Conservation (phyloP, 2,329 filamentous ascomycete species). For the Trichophyton equinum region DNA sequence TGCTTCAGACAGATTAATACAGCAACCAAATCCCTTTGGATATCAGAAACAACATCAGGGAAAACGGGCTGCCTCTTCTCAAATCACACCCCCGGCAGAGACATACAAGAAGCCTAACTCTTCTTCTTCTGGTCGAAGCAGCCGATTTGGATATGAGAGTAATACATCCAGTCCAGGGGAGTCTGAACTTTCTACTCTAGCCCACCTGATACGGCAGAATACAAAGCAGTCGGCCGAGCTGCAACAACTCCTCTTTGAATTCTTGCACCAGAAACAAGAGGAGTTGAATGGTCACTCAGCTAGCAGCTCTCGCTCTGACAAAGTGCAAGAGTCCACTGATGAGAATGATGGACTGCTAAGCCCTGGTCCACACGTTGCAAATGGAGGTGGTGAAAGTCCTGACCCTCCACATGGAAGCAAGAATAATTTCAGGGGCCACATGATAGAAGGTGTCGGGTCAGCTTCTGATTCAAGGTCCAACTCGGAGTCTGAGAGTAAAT, state of each 20-base stretch:
- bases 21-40: not conserved
- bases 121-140: not conserved
- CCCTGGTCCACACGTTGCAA: constrained; percentile 8
- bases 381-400: constrained; percentile 14
- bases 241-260: constrained; percentile 1
- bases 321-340: not conserved
- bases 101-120: not conserved
- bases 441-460: constrained; percentile 11
- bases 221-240: constrained; percentile 10
- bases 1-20: not conserved
- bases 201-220: constrained; percentile 10
- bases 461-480: not conserved
- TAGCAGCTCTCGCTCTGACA: not conserved
- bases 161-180: not conserved
- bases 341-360: not conserved
- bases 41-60: not conserved
- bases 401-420: constrained; percentile 10
- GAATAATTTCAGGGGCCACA: constrained; percentile 12
- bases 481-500: not conserved
- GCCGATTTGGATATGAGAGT: not conserved
- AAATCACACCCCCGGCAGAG: not conserved
- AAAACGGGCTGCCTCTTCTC: not conserved
- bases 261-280: not conserved
- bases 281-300: not conserved
- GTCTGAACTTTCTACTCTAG: constrained; percentile 8